Percentiles rank a stretch among this genome's conserved stretches.
Evolutionary conservation across 1,284 basidiomycete genomes (phyloP).

Genomic region (Ustilago curta): DNA sequence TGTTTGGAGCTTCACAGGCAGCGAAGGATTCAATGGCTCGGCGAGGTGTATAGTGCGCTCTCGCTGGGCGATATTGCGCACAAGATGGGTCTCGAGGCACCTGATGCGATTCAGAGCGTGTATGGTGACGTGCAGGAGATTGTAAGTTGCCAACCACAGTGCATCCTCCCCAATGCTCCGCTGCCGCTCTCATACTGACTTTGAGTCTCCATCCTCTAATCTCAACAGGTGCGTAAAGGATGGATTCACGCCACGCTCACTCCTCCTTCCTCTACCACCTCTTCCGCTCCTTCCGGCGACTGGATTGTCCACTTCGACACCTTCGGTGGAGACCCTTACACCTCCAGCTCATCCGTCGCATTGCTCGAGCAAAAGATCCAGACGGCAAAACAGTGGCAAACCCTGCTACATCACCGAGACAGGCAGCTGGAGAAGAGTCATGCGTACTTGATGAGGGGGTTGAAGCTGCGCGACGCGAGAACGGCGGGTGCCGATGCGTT

Average conservation of each 20-base stretch:
- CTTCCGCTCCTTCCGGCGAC: slow-evolving; percentile 7
- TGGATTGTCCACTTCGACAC: slow-evolving; percentile 38
- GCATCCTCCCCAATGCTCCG: too few species aligned
- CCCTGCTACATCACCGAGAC: slow-evolving; percentile 38
- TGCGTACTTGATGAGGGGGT: slow-evolving; percentile 33
- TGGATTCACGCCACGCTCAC: slow-evolving; percentile 31
- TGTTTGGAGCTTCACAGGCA: slow-evolving; percentile 77
- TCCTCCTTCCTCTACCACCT: slow-evolving; percentile 13
- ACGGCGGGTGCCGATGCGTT: slow-evolving; percentile 21
- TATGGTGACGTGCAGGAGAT: slow-evolving; percentile 77
- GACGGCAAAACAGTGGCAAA: slow-evolving; percentile 47
- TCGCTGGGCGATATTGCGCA: slow-evolving; percentile 78
- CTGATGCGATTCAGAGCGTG: slow-evolving; percentile 73
- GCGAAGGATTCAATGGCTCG: slow-evolving; percentile 81
- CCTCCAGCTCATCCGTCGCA: slow-evolving; percentile 20
- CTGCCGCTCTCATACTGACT: too few species aligned
- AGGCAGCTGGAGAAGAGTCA: slow-evolving; percentile 36
- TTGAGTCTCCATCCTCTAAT: too few species aligned
- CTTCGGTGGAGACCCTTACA: slow-evolving; percentile 31
- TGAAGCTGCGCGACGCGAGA: slow-evolving; percentile 27
- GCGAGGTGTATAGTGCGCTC: slow-evolving; percentile 81
- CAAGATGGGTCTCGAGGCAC: slow-evolving; percentile 73
- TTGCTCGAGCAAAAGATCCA: slow-evolving; percentile 40
- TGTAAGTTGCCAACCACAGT: slow-evolving; percentile 71
- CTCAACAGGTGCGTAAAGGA: slow-evolving; percentile 28